phyloP scores from a whole-genome alignment of 805 yeast species.

The Metahyphopichia silvanorum region DNA sequence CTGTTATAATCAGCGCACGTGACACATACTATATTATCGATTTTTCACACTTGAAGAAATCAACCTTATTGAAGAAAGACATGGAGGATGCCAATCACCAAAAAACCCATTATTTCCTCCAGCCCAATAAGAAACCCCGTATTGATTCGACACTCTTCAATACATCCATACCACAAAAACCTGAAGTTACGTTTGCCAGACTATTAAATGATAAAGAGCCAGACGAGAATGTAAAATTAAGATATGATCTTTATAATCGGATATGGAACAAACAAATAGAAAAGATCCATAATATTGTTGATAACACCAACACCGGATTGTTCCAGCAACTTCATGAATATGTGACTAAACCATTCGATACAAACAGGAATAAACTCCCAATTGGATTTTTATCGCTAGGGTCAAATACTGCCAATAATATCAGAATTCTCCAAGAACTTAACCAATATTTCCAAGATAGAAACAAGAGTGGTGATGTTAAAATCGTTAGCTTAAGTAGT shows the following conservation, averaged over 20 bases:
- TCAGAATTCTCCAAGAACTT: constrained; percentile 35
- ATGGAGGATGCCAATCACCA: constrained; percentile 17
- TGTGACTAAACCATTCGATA: constrained; percentile 11
- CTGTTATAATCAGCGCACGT: too few relatives aligned
- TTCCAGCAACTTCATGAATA: constrained; percentile 24
- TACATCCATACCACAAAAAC: constrained; percentile 1
- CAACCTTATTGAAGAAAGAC: too few relatives aligned
- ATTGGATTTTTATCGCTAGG: constrained; percentile 35
- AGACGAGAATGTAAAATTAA: constrained; percentile 12
- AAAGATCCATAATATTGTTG: constrained; percentile 25
- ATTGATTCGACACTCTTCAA: constrained; percentile 1
- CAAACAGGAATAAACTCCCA: constrained; percentile 16
- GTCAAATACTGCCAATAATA: constrained; percentile 40
- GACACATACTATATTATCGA: too few relatives aligned
- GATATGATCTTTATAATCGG: constrained; percentile 21
- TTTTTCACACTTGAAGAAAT: too few relatives aligned
- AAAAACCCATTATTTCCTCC: constrained; percentile 32
- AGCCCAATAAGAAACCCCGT: constrained; percentile 6
- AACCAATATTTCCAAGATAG: constrained; percentile 11
- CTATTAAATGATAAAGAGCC: constrained; percentile 24
- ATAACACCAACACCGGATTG: constrained; percentile 29
- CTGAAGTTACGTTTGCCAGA: constrained; percentile 18
- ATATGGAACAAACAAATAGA: constrained; percentile 26
- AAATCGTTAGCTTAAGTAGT: constrained; percentile 25
- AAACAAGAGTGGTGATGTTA: constrained; percentile 9